phyloP scores from a whole-genome alignment of 257 asterid genomes.

The Solanum tacnaense region DNA sequence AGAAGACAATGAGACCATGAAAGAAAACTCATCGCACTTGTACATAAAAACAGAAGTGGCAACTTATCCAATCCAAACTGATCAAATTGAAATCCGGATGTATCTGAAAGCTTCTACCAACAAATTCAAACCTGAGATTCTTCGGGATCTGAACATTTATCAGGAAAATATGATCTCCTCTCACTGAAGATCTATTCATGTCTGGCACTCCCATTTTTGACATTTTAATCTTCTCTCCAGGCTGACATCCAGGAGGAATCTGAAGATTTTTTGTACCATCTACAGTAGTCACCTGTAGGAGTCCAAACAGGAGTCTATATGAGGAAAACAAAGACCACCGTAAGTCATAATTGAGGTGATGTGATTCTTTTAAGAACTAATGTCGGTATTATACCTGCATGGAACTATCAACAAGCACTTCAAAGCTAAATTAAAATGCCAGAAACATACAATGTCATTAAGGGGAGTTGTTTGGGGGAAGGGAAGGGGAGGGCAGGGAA shows the following conservation, averaged over 20 bases:
- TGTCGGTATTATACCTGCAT: neutral
- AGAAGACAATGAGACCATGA: neutral
- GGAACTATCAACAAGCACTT: neutral
- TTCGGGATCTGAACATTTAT: conserved; percentile 78
- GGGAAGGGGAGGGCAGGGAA: neutral
- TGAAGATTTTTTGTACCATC: conserved; percentile 77
- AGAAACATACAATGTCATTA: neutral
- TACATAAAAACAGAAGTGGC: neutral
- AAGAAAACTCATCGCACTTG: neutral
- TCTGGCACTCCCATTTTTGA: conserved; percentile 79
- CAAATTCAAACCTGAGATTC: conserved; percentile 46
- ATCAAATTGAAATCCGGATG: neutral
- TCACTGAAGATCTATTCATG: conserved; percentile 52
- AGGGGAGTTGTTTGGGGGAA: neutral
- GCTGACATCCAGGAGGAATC: conserved; percentile 84
- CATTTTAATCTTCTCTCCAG: conserved; percentile 71
- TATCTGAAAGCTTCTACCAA: neutral
- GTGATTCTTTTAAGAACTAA: neutral
- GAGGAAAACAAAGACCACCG: neutral
- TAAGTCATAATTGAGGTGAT: neutral
- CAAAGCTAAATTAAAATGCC: neutral
- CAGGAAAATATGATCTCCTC: conserved; percentile 85
- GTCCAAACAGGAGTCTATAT: neutral
- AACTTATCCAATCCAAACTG: neutral
- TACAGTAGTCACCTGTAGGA: conserved; percentile 68